Percentiles rank a stretch among this genome's conserved stretches.
These are phyloP conservation scores for Pterocarpus santalinus DNA, from an alignment of 306 rosid genomes.

Conservation along the genomic window DNA sequence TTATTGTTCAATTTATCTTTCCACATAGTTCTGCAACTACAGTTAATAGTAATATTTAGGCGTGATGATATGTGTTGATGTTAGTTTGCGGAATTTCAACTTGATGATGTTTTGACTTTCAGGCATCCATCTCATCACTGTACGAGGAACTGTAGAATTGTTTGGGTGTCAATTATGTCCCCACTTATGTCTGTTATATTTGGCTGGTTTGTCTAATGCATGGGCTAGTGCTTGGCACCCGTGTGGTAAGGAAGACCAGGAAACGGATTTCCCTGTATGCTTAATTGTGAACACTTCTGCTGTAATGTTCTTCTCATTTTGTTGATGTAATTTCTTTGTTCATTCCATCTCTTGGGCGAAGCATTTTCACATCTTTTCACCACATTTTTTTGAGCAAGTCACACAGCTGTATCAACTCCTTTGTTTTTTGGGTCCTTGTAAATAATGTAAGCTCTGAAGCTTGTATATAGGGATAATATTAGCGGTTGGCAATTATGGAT, in stretches of 20 bases:
- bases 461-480: conserved; percentile 35
- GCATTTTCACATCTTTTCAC: conserved; percentile 26
- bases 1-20: neutral
- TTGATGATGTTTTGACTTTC: conserved; percentile 19
- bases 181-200: conserved; percentile 2
- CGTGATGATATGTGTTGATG: conserved; percentile 37
- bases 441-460: conserved; percentile 42
- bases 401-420: too few relatives aligned
- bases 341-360: conserved; percentile 21
- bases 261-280: conserved; percentile 19
- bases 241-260: conserved; percentile 26
- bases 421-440: conserved; percentile 39
- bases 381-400: neutral
- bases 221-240: conserved; percentile 4
- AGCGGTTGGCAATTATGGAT: conserved; percentile 5
- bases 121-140: conserved; percentile 36
- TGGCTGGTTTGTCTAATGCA: conserved; percentile 13
- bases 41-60: neutral
- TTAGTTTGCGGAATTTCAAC: conserved; percentile 42
- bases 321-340: conserved; percentile 23
- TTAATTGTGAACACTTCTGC: conserved; percentile 14
- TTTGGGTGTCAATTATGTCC: conserved; percentile 11
- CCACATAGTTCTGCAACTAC: conserved; percentile 3
- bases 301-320: neutral
- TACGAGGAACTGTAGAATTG: conserved; percentile 19